Evolutionary conservation across 2,329 filamentous ascomycete species (phyloP).

Genomic region (Thielaviopsis punctulata): DNA sequence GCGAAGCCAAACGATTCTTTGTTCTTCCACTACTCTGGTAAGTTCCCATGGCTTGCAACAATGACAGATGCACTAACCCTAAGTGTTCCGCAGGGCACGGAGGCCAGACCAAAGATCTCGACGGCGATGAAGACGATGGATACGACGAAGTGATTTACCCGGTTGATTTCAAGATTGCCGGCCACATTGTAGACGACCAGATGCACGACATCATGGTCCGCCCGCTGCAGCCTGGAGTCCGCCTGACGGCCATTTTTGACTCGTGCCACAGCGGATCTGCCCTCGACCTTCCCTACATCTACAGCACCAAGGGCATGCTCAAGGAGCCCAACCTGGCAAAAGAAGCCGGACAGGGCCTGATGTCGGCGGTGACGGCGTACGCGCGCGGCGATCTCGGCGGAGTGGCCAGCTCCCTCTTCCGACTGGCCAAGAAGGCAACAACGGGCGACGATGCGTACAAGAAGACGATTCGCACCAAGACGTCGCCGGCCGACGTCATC

Average conservation of each 20-base stretch:
- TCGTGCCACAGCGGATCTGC: constrained; percentile 41
- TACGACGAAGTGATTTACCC: constrained; percentile 42
- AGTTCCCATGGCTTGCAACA: not conserved
- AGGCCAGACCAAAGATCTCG: constrained; percentile 36
- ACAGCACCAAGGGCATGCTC: constrained; percentile 52
- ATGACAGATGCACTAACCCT: not conserved
- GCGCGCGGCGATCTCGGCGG: constrained; percentile 62
- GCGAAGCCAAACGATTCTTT: constrained; percentile 38
- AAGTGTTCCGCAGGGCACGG: constrained; percentile 26
- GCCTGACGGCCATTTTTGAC: constrained; percentile 39
- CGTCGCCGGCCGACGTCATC: constrained; percentile 73
- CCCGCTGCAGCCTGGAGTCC: constrained; percentile 47
- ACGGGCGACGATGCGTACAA: constrained; percentile 56
- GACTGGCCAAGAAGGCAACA: constrained; percentile 59
- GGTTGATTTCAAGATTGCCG: constrained; percentile 34
- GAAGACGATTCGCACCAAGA: constrained; percentile 64
- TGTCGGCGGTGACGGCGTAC: constrained; percentile 55
- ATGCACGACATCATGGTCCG: constrained; percentile 47
- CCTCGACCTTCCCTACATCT: constrained; percentile 40
- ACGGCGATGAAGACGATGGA: constrained; percentile 40
- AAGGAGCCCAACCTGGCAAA: constrained; percentile 59
- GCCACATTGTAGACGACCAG: constrained; percentile 40
- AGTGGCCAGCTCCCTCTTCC: constrained; percentile 57
- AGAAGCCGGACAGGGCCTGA: constrained; percentile 49
- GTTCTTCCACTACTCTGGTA: constrained; percentile 41